Evolutionary conservation across 352 stramenopile species (phyloP).

Genomic region (Stephanocyclus meneghinianus): DNA sequence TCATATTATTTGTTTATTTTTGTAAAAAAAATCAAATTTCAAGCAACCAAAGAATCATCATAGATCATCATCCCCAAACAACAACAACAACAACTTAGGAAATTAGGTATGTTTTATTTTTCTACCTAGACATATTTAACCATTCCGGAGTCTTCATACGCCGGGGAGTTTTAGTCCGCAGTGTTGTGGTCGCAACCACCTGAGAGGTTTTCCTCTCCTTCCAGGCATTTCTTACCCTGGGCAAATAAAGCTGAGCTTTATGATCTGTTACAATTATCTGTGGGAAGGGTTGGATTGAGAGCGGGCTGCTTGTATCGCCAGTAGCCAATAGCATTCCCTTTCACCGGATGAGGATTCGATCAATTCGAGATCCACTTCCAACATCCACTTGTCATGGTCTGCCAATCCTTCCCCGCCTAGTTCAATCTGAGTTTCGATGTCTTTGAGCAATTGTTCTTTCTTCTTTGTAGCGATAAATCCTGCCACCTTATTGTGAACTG

Average conservation of each 20-base stretch:
- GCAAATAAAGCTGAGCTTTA: background rate
- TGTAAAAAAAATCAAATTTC: too few relatives aligned
- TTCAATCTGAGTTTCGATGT: background rate
- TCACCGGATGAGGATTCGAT: background rate
- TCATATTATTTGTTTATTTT: too few relatives aligned
- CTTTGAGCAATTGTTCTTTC: conserved; percentile 5
- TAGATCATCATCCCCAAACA: too few relatives aligned
- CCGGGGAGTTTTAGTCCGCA: background rate
- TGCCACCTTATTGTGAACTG: background rate
- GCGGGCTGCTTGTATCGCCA: background rate
- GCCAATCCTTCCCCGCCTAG: background rate
- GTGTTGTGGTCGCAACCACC: background rate
- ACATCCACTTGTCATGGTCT: background rate
- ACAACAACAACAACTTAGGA: too few relatives aligned
- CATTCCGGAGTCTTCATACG: too few relatives aligned
- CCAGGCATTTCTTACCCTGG: background rate
- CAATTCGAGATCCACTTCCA: background rate
- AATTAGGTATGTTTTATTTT: background rate
- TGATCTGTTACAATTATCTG: too few relatives aligned
- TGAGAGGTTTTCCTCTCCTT: background rate
- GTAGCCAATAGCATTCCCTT: background rate
- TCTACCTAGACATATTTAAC: background rate
- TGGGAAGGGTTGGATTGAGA: too few relatives aligned
- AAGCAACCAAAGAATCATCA: too few relatives aligned
- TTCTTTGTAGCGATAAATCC: background rate